Evolutionary conservation across 495 filamentous ascomycete species (phyloP).

Genomic region (Penicillium salamii): DNA sequence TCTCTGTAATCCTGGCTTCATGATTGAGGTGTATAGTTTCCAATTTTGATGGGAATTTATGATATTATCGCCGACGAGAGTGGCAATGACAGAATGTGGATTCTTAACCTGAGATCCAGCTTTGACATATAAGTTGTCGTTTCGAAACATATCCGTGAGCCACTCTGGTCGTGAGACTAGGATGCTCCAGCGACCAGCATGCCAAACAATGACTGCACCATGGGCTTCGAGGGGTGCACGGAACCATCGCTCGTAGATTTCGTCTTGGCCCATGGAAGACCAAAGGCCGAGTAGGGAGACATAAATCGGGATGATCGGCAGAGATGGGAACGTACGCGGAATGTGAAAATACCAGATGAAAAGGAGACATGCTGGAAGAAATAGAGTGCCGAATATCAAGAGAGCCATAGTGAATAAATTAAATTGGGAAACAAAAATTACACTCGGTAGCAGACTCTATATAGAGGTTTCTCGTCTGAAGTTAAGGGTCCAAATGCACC

Average conservation of each 20-base stretch:
- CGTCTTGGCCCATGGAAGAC: constrained; percentile 33
- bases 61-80: constrained; percentile 39
- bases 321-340: constrained; percentile 23
- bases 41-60: constrained; percentile 34
- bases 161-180: constrained; percentile 34
- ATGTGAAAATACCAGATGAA: constrained; percentile 25
- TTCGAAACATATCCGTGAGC: constrained; percentile 44
- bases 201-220: constrained; percentile 47
- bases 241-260: constrained; percentile 31
- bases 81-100: constrained; percentile 39
- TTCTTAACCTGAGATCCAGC: constrained; percentile 48
- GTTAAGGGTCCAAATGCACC: background rate
- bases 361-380: constrained; percentile 8
- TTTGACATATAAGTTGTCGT: constrained; percentile 44
- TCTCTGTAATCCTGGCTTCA: constrained; percentile 38
- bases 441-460: background rate
- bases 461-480: background rate
- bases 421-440: too few relatives aligned
- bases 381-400: background rate
- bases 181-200: constrained; percentile 41
- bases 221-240: constrained; percentile 26
- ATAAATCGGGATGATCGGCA: constrained; percentile 32
- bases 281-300: constrained; percentile 33
- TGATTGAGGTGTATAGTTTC: constrained; percentile 32
- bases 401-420: background rate